Base-by-base conservation (phyloP, 2,329 filamentous ascomycete species). In the Cladosporium cucumerinum region DNA sequence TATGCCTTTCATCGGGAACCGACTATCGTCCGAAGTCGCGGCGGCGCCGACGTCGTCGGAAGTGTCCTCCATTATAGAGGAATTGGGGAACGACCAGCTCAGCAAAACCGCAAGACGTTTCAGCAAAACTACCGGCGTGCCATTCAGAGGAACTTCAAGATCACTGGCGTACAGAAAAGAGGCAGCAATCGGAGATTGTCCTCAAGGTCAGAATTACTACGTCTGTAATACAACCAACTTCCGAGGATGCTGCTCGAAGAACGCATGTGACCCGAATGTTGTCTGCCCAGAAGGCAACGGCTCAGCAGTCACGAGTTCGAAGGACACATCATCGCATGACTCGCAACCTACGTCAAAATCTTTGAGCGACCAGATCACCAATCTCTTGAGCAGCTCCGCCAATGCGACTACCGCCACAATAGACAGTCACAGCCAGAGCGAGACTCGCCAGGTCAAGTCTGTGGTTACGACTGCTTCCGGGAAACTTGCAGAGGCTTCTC, bases 201-300 rank as follows among this genome's bases (percentile, higher is more conserved):
- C 55, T 1, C n/a, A 43, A 23, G 55, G 62, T n/a, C 55, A 64
- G 18, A 43, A 52, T n/a, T 64, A 58, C 43, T 64, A 64, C 32
- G 34, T n/a, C 14, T 64, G 62, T 23, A 55, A 64, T n/a, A 52
- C 62, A 10, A 64, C 30, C 54, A 70, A 71, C n/a, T 73, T 71
- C 57, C 67, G 25, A 48, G 72, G 71, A 21, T 73, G 72, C 57
- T 73, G 72, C 59, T 69, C 68, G 16, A 66, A 67, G 25, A 65
- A 72, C 32, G 68, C 72, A 12, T 73, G 72, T 64, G 66, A 69
- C 58, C 64, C 67, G 30, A 59, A 65, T 7, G 59, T 65, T 39
- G 48, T 64, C 48, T 69, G 69, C 57, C 65, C 67, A 43, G 68
- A 73, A 57, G 43, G 34, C 57, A 55, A 49, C 32, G 6, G 28